Evolutionary conservation across 768 basidiomycete species (phyloP), one percentile per base, ranked within the genome.

Genomic region (Lentinula detonsa): DNA sequence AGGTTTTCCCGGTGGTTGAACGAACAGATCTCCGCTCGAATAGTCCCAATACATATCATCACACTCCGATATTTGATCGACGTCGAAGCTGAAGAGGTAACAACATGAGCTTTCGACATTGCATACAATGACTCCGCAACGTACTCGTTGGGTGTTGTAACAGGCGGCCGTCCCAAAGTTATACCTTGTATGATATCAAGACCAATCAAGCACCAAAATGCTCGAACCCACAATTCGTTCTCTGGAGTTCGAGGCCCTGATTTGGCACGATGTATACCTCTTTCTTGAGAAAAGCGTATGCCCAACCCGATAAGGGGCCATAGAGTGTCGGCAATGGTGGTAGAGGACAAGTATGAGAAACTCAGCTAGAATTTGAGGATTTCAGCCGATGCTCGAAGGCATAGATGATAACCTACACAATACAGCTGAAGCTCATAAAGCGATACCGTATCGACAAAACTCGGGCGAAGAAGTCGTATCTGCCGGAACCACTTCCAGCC

Each of bases 91-190:
- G 50, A 48, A 9, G 5, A 10, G 35, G 9, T 5, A 23, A 21
- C 18, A 51, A 13, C 10, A 8, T 59, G 16, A 45, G 42, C 10
- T 18, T 33, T 16, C 18, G 18, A 10, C 3, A 18, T 10, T 23
- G 43, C 9, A 23, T n/a, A 40, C 3, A 16, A 42, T 23, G 7
- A 39, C 7, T 42, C 23, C 7, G 10, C 16, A 43, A 74, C 64
- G 61, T 78, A 80, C 64, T 75, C 75, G 56, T 53, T 57, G 51
- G 82, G 78, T 5, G 85, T 55, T 10, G 61, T 72, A 6, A 79
- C 78, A 57, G 78, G 74, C 0, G 84, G 83, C 11, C 85, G 74
- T 13, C 86, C 85, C 31, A 86, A 71, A 18, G 57, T 18, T 56
- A 61, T 28, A 21, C 57, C 66, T 68, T 21, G 5, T 10, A 57